Conservation (phyloP, 2,329 filamentous ascomycete genomes). For the Cordyceps militaris region DNA sequence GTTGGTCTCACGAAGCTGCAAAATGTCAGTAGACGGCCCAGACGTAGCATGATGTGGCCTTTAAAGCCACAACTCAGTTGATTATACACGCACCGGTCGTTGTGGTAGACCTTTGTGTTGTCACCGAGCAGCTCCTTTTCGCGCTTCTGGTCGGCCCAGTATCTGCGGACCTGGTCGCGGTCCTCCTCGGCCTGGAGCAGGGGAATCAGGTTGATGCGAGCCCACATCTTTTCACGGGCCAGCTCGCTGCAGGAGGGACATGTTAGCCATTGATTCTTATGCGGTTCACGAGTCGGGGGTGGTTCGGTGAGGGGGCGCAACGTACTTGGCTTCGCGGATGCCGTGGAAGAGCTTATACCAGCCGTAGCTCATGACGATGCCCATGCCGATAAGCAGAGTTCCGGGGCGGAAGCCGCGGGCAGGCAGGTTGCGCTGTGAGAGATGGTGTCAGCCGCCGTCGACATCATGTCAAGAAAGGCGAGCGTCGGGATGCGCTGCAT, state of each 20-base stretch:
- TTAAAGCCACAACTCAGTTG: neutral
- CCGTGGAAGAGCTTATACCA: conserved; percentile 82
- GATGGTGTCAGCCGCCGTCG: conserved; percentile 15
- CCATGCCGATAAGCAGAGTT: conserved; percentile 69
- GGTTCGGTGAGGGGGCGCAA: conserved; percentile 14
- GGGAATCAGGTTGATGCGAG: conserved; percentile 88
- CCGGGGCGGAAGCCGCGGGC: conserved; percentile 82
- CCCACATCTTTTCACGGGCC: conserved; percentile 96
- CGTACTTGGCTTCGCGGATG: conserved; percentile 86
- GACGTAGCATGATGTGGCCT: neutral
- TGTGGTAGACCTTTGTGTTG: conserved; percentile 79
- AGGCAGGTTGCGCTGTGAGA: conserved; percentile 77
- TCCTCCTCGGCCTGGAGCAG: conserved; percentile 94
- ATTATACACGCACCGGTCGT: conserved; percentile 61
- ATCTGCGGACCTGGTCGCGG: conserved; percentile 82
- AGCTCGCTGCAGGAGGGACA: conserved; percentile 60
- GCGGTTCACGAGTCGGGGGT: neutral
- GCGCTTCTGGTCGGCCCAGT: conserved; percentile 77
- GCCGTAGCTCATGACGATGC: conserved; percentile 75
- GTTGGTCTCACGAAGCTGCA: conserved; percentile 74
- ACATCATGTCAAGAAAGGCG: neutral
- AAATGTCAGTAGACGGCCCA: neutral
- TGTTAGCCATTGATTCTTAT: conserved; percentile 11
- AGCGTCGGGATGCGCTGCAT: neutral
- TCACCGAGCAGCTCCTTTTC: conserved; percentile 87